A percentile compares a stretch with the other conserved stretches of the same genome.
Evolutionary conservation across 2,329 filamentous ascomycete species (phyloP).

Genomic region (Fusarium sp.): DNA sequence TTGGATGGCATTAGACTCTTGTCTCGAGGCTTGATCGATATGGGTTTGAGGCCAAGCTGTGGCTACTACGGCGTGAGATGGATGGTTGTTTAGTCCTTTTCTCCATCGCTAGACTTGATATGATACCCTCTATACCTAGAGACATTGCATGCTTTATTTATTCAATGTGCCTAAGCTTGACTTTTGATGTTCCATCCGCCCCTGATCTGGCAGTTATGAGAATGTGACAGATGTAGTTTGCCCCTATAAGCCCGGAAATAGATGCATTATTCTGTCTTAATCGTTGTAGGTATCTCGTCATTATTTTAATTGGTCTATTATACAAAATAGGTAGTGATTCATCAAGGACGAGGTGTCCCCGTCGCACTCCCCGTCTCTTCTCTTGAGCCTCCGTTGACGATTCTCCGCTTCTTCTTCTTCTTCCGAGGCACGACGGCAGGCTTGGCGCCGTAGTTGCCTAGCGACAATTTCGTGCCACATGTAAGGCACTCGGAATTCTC

Average conservation of each 20-base stretch:
- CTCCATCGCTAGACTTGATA: slow-evolving; percentile 30
- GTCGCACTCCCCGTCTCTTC: slow-evolving; percentile 69
- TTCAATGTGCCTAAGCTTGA: neutral
- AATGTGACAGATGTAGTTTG: neutral
- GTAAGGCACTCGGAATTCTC: slow-evolving; percentile 78
- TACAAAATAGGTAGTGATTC: neutral
- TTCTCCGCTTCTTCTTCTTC: slow-evolving; percentile 82
- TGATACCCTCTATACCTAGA: slow-evolving; percentile 44
- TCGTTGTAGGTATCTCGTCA: slow-evolving; percentile 38
- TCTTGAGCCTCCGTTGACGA: slow-evolving; percentile 61
- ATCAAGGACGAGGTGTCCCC: slow-evolving; percentile 64
- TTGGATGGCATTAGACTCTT: neutral
- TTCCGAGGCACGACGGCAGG: slow-evolving; percentile 78
- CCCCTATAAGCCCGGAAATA: neutral
- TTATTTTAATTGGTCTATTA: slow-evolving; percentile 39
- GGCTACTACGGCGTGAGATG: neutral
- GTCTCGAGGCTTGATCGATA: neutral
- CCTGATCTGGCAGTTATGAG: neutral
- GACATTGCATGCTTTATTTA: neutral
- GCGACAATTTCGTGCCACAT: slow-evolving; percentile 80
- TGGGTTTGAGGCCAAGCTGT: neutral
- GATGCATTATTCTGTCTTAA: neutral
- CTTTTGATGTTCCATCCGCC: neutral
- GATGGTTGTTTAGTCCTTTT: neutral
- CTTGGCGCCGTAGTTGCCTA: slow-evolving; percentile 80